Evolutionary conservation across 2,329 filamentous ascomycete species (phyloP), one percentile per base, ranked within the genome.

Genomic region (Emydomyces testavorans): DNA sequence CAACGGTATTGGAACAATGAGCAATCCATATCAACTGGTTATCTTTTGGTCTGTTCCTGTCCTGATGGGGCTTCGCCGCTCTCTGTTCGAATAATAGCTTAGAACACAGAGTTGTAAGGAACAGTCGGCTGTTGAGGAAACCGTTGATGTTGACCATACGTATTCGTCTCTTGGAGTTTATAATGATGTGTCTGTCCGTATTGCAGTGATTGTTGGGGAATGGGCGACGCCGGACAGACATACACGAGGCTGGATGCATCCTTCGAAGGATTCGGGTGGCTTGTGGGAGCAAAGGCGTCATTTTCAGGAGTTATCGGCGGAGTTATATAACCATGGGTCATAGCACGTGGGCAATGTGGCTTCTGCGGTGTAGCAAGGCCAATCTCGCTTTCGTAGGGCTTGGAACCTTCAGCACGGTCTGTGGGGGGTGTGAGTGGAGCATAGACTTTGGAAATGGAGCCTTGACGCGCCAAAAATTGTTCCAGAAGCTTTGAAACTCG

Each of bases 401-500:
- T 67, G 16, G 65, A 61, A 48, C 66, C 63, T 21, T 56, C 52
- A n/a, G 56, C 55, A 49, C 56, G 57, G 43, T 68, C 65, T 11
- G 63, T 62, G 13, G 67, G 64, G 13, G 68, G 67, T 36, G 65
- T 67, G 29, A 65, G 64, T 36, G 66, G 64, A 24, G 60, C 57
- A 60, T 71, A 62, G 59, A 61, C 52, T 60, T 61, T 66, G 56
- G 71, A 67, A 60, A 79, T 70, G 20, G 76, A 72, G 52, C 75
- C 74, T 63, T 81, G 78, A 51, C 76, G 75, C 53, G 75, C 73
- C 51, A 86, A 71, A 72, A 84, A 84, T 53, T 77, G 70, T 55
- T 83, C 80, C 43, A 85, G 70, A 37, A 74, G 75, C 52, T 73
- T 72, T 7, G 82, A 79, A 7, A 82, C 81, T 28, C 74, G 71